phyloP scores from a whole-genome alignment of 1,284 basidiomycete species.

The Meripilus lineatus region DNA sequence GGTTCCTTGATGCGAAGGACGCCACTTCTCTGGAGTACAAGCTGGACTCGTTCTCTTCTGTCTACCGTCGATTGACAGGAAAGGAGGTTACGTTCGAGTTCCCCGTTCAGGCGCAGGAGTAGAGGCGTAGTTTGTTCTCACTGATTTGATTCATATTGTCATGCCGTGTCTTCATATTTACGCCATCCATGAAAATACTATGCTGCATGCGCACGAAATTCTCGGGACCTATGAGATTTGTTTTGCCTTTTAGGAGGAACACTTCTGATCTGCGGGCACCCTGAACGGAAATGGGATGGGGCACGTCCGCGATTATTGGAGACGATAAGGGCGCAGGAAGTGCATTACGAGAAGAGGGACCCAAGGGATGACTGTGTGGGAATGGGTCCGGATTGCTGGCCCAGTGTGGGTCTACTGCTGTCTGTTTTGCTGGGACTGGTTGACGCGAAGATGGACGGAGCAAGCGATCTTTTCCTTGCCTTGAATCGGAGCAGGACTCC shows the following conservation, averaged over 20 bases:
- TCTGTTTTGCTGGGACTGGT: too few relatives aligned
- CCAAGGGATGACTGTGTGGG: too few relatives aligned
- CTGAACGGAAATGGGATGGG: too few relatives aligned
- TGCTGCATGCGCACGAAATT: slow-evolving; percentile 25
- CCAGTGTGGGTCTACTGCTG: too few relatives aligned
- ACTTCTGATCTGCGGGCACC: too few relatives aligned
- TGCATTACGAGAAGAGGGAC: too few relatives aligned
- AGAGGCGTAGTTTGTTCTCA: slow-evolving; percentile 26
- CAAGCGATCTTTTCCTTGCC: too few relatives aligned
- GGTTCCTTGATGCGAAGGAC: slow-evolving; percentile 98
- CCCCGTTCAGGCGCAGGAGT: slow-evolving; percentile 67
- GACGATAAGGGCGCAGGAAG: too few relatives aligned
- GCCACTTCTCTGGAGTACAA: slow-evolving; percentile 99
- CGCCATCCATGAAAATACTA: slow-evolving; percentile 27
- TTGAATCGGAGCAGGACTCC: too few relatives aligned
- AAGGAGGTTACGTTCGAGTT: slow-evolving; percentile 93
- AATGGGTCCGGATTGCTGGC: too few relatives aligned
- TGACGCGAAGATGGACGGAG: too few relatives aligned
- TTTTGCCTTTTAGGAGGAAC: neutral
- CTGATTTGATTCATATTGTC: slow-evolving; percentile 19
- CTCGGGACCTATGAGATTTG: slow-evolving; percentile 10
- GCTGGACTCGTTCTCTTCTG: slow-evolving; percentile 92
- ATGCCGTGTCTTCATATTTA: slow-evolving; percentile 27
- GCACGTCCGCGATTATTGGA: too few relatives aligned
- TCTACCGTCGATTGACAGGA: slow-evolving; percentile 92